Base-by-base conservation (phyloP, 129 eudicot genomes). In the Chrysanthemum lavandulifolium region DNA sequence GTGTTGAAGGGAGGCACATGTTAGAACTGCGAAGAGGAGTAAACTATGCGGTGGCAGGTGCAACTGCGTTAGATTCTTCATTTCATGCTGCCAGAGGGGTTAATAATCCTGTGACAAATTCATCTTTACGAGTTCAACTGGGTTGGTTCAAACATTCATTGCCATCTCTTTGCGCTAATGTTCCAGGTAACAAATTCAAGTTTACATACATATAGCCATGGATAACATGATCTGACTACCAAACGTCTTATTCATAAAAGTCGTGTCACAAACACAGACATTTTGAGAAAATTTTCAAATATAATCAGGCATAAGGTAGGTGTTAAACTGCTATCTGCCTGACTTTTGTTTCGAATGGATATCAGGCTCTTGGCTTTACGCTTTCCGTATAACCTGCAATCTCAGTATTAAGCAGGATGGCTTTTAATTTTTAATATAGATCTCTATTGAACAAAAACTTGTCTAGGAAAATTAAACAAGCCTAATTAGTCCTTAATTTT, bases 1-100 rank as follows among this genome's bases (percentile, higher is more conserved):
- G 75, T 27, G 57, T 4, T 8, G 50, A 67, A 6, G 64, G 81
- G 43, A 73, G 51, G 8, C 33, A 13, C 14, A 43, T 50, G 65
- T 54, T 15, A 21, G 72, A 21, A 47, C 47, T 70, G 53, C 36
- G 78, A 45, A 16, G 13, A 45, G 81, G 81, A 47, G 73, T 81
- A 43, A 78, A 72, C n/a, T 78, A 23, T 48, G 82, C 78, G 0
- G 82, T 72, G 10, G 78, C 73, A 0, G 78, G 82, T 45, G 68
- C 78, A 8, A 64, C 78, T 1, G 78, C 78, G 1, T 58, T 78
- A 73, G 78, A 72, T 66, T 54, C 72, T 16, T 29, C 73, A 9
- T 78, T 65, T 58, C 78, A 40, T 43, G 78, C 45, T 0, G 68
- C 78, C 3, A 65, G 33, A 18, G 82, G 78, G 15, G 73, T 78